Evolutionary conservation across 2,329 filamentous ascomycete species (phyloP), one percentile per base, ranked within the genome.

Genomic region (Pseudocercospora pini-densiflorae): DNA sequence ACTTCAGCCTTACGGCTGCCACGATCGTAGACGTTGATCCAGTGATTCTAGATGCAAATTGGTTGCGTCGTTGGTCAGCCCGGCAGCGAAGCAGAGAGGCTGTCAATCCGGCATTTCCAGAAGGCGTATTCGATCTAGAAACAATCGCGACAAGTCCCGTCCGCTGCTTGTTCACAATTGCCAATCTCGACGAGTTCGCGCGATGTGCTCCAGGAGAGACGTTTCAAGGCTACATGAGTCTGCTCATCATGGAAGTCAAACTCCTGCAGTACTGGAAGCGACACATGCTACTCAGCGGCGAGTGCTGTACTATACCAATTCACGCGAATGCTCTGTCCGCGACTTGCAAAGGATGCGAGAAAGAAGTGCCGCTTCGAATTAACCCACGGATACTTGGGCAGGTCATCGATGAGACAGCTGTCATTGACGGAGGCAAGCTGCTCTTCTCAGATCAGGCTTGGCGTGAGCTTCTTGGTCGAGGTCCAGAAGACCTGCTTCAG

Each of bases 21-120:
- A 85, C 86, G 0, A 77, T 79, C 68, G 68, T 89, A 10, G 84
- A 89, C 64, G 78, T 89, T 29, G 81, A 89, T 68, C 87, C 88
- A 0, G 72, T 79, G 1, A 83, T 86, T 36, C 76, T 78, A 0
- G 87, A 89, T 66, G 84, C 85, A 1, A 75, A 80, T 19, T 87
- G 86, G 81, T 79, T 89, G 24, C 82, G 83, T 51, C 77, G 77
- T 9, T 85, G 84, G 75, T 82, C 85, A 0, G 77, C 78, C 16
- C 78, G 79, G 0, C 77, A 85, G 68, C 81, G 77, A 10, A 84
- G 81, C 73, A 83, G 80, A 66, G 83, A 86, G 64, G 81, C 82
- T 24, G 74, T 87, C 61, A 84, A 85, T 40, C 79, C 83, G 0
- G 76, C 80, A 0, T 87, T 87, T 68, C 76, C 76, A 9, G 64